Conservation (phyloP, 1,139 yeast species). For the Komagataea norvegica region DNA sequence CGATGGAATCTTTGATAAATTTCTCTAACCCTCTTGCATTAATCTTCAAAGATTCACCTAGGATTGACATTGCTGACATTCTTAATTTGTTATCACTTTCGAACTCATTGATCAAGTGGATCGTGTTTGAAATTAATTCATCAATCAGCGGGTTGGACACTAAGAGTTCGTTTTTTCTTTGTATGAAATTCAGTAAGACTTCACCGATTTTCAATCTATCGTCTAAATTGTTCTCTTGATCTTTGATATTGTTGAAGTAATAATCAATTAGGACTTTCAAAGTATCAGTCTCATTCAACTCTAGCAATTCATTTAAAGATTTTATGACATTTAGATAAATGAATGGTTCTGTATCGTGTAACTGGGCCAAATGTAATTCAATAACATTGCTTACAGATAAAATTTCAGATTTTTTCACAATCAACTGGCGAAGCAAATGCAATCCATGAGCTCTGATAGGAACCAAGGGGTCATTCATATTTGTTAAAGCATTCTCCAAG, state of each 20-base stretch:
- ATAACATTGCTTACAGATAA: constrained; percentile 52
- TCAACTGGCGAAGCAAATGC: constrained; percentile 54
- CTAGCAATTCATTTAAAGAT: constrained; percentile 60
- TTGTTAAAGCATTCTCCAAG: constrained; percentile 53
- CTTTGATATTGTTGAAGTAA: constrained; percentile 35
- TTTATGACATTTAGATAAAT: constrained; percentile 80
- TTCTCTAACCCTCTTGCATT: constrained; percentile 52
- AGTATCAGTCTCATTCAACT: constrained; percentile 38
- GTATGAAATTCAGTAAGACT: constrained; percentile 60
- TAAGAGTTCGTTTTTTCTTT: constrained; percentile 43
- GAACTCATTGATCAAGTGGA: constrained; percentile 27
- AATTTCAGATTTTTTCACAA: constrained; percentile 45
- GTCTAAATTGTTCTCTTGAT: constrained; percentile 35
- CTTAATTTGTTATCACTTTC: constrained; percentile 55
- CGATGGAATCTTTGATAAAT: constrained; percentile 54
- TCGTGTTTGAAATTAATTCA: constrained; percentile 31
- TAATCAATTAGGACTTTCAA: constrained; percentile 38
- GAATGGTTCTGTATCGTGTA: constrained; percentile 80
- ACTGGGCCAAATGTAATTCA: constrained; percentile 56
- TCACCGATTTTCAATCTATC: constrained; percentile 76
- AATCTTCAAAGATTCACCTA: constrained; percentile 62
- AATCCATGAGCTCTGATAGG: constrained; percentile 89
- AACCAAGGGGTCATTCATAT: constrained; percentile 70
- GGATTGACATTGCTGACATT: constrained; percentile 80
- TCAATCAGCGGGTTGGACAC: constrained; percentile 34